Evolutionary conservation across 1,139 yeast species (phyloP).

Genomic region (Kurtzmaniella natalensis): DNA sequence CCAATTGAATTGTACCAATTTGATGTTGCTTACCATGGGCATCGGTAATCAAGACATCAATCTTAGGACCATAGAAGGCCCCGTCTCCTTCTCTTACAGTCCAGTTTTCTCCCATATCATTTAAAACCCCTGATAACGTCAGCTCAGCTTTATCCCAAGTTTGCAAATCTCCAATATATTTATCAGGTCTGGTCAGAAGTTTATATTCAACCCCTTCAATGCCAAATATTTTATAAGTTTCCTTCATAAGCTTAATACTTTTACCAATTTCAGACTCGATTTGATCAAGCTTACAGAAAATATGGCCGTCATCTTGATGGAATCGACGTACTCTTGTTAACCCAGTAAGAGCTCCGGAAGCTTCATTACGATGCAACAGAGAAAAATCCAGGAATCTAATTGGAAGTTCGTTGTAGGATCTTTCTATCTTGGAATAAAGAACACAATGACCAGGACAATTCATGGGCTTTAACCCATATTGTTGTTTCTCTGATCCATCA

Average conservation of each 20-base stretch:
- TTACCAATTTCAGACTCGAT: constrained; percentile 73
- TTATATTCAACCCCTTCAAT: constrained; percentile 64
- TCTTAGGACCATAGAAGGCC: constrained; percentile 96
- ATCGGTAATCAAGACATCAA: constrained; percentile 83
- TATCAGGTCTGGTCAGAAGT: constrained; percentile 84
- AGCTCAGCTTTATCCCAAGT: constrained; percentile 87
- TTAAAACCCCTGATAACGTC: constrained; percentile 62
- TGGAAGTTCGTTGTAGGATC: constrained; percentile 92
- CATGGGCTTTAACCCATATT: constrained; percentile 92
- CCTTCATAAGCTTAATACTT: constrained; percentile 70
- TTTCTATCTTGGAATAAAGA: constrained; percentile 70
- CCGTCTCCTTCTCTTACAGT: constrained; percentile 86
- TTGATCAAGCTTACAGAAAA: constrained; percentile 84
- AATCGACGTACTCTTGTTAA: constrained; percentile 94
- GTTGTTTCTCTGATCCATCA: constrained; percentile 43
- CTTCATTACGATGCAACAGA: constrained; percentile 92
- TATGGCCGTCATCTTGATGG: constrained; percentile 99
- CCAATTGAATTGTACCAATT: constrained; percentile 93
- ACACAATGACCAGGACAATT: constrained; percentile 98
- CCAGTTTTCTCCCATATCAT: constrained; percentile 45
- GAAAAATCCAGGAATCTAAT: constrained; percentile 97
- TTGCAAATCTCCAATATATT: constrained; percentile 73
- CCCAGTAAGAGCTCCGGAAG: constrained; percentile 80
- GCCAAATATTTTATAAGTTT: constrained; percentile 77
- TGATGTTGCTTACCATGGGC: constrained; percentile 83